phyloP scores from a whole-genome alignment of 1,284 basidiomycete species.

The Stygiomarasmius scandens region DNA sequence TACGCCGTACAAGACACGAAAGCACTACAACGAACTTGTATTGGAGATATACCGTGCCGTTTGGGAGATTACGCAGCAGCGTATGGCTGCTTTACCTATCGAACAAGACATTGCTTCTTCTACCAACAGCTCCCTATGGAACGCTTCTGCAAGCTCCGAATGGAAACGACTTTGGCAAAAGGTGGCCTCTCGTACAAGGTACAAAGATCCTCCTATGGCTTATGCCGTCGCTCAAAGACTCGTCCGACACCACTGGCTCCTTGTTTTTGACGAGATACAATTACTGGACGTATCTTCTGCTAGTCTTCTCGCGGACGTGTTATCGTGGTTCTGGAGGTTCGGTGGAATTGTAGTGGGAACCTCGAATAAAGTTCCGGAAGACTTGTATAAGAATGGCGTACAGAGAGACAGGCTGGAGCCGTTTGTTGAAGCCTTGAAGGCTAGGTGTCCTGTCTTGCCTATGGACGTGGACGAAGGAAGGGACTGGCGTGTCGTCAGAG shows the following conservation, averaged over 20 bases:
- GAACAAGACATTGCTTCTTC: not conserved
- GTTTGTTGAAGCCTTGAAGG: conserved; percentile 66
- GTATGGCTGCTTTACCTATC: conserved; percentile 33
- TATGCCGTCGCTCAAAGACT: conserved; percentile 50
- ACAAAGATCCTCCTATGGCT: conserved; percentile 23
- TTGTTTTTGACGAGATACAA: conserved; percentile 75
- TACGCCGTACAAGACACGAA: conserved; percentile 60
- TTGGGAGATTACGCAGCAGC: conserved; percentile 54
- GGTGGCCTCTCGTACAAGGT: not conserved
- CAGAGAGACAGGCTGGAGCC: conserved; percentile 64
- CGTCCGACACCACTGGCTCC: conserved; percentile 54
- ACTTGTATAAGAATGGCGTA: conserved; percentile 72
- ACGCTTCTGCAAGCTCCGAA: not conserved
- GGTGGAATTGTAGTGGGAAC: conserved; percentile 66
- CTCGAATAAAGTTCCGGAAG: conserved; percentile 66
- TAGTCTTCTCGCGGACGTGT: conserved; percentile 66
- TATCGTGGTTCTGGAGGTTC: conserved; percentile 77
- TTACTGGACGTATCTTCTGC: conserved; percentile 73
- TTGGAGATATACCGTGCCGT: conserved; percentile 70
- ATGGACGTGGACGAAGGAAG: conserved; percentile 29
- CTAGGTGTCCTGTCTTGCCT: conserved; percentile 62
- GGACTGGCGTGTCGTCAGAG: conserved; percentile 29
- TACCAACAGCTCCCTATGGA: not conserved
- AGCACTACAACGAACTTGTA: conserved; percentile 72
- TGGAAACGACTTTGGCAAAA: conserved; percentile 3